These are phyloP conservation scores for Xylariaceae sp. DNA, from an alignment of 2,329 filamentous ascomycete species.

Conservation along the genomic window DNA sequence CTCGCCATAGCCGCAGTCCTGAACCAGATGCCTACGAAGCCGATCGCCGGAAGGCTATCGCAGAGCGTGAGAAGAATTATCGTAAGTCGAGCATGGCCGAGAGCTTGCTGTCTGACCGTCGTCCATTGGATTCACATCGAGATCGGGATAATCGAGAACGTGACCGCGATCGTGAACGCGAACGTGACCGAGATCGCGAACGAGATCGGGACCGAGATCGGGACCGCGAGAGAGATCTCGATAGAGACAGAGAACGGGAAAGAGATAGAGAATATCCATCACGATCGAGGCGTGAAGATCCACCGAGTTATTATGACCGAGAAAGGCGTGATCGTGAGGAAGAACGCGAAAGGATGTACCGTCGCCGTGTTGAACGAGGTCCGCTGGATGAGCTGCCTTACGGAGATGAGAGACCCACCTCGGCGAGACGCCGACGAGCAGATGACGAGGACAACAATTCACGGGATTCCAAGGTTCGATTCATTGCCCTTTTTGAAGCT, in stretches of 20 bases:
- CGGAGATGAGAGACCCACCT: constrained; percentile 64
- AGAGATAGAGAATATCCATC: constrained; percentile 46
- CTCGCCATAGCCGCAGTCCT: constrained; percentile 74
- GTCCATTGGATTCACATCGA: constrained; percentile 42
- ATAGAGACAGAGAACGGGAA: constrained; percentile 35
- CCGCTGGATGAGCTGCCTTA: constrained; percentile 87
- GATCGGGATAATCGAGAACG: constrained; percentile 38
- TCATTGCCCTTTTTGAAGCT: constrained; percentile 19
- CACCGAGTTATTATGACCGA: constrained; percentile 67
- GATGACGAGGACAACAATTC: constrained; percentile 69
- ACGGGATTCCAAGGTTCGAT: constrained; percentile 59
- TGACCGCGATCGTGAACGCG: constrained; percentile 36
- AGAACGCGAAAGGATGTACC: constrained; percentile 82
- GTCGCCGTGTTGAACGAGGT: constrained; percentile 62
- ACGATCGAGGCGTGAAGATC: constrained; percentile 55
- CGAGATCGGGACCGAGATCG: constrained; percentile 35
- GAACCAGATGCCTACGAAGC: constrained; percentile 93
- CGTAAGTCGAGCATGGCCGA: constrained; percentile 71
- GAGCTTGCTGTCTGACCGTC: constrained; percentile 51
- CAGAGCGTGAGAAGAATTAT: constrained; percentile 90
- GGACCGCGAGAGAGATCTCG: constrained; percentile 35
- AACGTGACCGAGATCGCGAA: constrained; percentile 41
- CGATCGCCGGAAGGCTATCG: constrained; percentile 86
- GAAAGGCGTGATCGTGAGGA: constrained; percentile 84
- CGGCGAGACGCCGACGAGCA: constrained; percentile 67